Base-by-base conservation (phyloP, 83 land plant species). In the Diphasiastrum complanatum region DNA sequence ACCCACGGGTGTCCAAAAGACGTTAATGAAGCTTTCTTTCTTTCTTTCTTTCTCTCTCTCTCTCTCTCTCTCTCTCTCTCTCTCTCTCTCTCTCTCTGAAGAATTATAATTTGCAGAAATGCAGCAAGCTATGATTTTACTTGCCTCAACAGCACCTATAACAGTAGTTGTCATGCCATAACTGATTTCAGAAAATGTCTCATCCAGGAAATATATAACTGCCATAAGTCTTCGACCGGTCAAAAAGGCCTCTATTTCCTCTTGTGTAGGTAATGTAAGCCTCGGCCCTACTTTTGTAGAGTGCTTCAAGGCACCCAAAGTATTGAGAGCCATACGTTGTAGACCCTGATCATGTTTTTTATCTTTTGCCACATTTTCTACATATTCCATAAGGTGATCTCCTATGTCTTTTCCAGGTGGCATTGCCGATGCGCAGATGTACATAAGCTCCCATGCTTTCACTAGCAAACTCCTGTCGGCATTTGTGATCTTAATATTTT, bases 151-250 rank as follows among this genome's bases (percentile, higher is more conserved):
- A 72, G 96, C 86, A 84, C 89, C 99, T 64, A 85, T 75, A 5
- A 93, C 91, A 24, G 99, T 89, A 31, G 99, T 93, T 20, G 99
- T 55, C 92, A 93, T 93, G 75, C 85, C 96, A 72, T 89, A 93
- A 10, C 89, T 69, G 27, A 93, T 83, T 68, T 88, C 99, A 71
- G 88, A 96, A 75, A 93, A 93, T 33, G 99, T 93, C 60, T 92
- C 91, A 78, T 93, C 99, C 71, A 93, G 62, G 70, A 93, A 93
- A 65, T 85, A 93, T 19, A 81, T 96, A 22, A 89, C 84, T 14
- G 96, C 89, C 22, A 89, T 85, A 18, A 93, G 86, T 55, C 78
- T 85, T 61, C 76, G 71, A 23, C 86, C 79, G 22, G 76, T 72
- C 67, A 93, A 74, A 48, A 85, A 81, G 61, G 89, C 99, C 66